Evolutionary conservation across 2,329 filamentous ascomycete species (phyloP), one percentile per base, ranked within the genome.

Genomic region (Calonectria henricotiae): DNA sequence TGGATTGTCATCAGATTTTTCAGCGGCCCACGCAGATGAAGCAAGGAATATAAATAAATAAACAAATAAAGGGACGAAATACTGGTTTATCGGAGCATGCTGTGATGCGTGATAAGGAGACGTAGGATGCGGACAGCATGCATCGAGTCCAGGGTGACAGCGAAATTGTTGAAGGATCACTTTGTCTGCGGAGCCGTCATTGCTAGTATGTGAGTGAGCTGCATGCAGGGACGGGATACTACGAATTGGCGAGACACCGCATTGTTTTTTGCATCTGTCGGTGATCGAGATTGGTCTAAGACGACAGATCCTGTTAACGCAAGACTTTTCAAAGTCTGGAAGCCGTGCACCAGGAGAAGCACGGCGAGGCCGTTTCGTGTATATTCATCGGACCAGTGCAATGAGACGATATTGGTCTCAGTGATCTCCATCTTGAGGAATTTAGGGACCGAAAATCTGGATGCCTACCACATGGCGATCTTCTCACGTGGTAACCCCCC

Each of bases 361-460:
- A 23, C 20, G 30, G 68, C 35, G 39, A 35, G 43, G 58, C 39
- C 51, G 39, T 71, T 47, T 55, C 65, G 55, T 65, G 67, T 62
- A 61, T 65, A 63, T 54, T 47, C 62, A 27, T 54, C 62, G 71
- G 67, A 54, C 64, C 62, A 12, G 65, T 73, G 69, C 62, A 63
- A 60, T 25, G 62, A 64, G 61, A 70, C 64, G 67, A 70, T 54
- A 75, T 74, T 71, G 68, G 68, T 68, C 68, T 63, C 55, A 20
- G 32, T 67, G 49, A 37, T 41, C 47, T 27, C 41, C 32, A 35
- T 43, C 62, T 49, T 12, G 62, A 65, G 51, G 51, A 43, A 51
- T 65, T 30, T 39, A 72, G 67, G 68, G 69, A 70, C 71, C 71
- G 67, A 66, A 70, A 62, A 74, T 73, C 72, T 76, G 74, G 69